Evolutionary conservation across 768 basidiomycete genomes (phyloP).

Genomic region (Tulasnella sp.): DNA sequence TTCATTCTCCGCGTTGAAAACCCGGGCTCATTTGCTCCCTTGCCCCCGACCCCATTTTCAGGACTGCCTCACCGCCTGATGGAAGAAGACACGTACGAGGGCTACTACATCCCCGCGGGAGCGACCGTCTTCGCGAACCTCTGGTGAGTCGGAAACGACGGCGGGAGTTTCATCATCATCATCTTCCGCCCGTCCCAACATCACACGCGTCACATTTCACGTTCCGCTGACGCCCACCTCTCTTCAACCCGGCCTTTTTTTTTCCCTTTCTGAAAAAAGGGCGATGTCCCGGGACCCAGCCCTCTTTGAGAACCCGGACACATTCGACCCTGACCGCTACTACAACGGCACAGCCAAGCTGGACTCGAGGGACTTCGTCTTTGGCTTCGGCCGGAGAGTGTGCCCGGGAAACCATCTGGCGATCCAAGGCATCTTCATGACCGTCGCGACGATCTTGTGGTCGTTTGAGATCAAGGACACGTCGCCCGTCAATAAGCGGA

Average conservation of each 20-base stretch:
- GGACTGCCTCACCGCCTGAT: slow-evolving; percentile 25
- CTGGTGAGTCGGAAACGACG: neutral
- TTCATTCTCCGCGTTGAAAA: neutral
- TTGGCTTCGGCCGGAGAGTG: slow-evolving; percentile 10
- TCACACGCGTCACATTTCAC: neutral
- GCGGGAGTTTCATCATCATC: no score
- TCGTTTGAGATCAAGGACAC: slow-evolving; percentile 3
- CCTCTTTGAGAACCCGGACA: neutral
- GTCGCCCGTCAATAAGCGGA: neutral
- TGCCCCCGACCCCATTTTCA: no score
- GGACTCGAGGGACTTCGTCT: slow-evolving; percentile 8
- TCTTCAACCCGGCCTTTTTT: neutral
- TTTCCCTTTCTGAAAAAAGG: neutral
- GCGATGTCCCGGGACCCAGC: neutral
- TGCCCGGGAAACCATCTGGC: slow-evolving; percentile 9
- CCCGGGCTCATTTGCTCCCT: neutral
- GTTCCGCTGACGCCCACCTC: neutral
- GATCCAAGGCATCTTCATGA: slow-evolving; percentile 1
- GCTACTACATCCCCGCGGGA: slow-evolving; percentile 29
- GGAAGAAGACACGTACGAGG: slow-evolving; percentile 33
- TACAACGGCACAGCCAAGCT: neutral
- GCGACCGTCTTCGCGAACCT: slow-evolving; percentile 27
- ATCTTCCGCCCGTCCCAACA: no score
- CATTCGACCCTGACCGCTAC: slow-evolving; percentile 33
- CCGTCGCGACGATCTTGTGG: slow-evolving; percentile 1